Percentiles rank a stretch among this genome's conserved stretches.
Conservation (phyloP, 495 filamentous ascomycete genomes). For the Beverwykella pulmonaria region DNA sequence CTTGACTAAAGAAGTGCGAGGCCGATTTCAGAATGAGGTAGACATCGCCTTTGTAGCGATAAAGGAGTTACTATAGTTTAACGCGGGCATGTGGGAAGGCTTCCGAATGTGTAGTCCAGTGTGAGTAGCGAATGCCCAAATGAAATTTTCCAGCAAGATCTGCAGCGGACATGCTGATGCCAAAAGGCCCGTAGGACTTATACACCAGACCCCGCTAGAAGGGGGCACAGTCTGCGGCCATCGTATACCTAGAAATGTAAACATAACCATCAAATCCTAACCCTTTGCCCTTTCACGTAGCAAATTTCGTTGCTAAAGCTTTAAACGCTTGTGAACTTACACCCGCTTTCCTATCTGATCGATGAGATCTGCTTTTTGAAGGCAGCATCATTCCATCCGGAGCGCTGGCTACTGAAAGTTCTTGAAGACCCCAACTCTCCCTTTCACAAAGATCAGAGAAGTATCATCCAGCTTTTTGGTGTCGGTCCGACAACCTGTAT, state of each 20-base stretch:
- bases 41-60: no score
- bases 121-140: no score
- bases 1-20: no score
- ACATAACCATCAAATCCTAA: no score
- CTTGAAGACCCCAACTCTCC: no score
- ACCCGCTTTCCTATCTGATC: constrained; percentile 48
- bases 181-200: constrained; percentile 37
- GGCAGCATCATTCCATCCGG: constrained; percentile 54
- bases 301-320: not conserved
- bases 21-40: constrained; percentile 51
- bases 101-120: no score
- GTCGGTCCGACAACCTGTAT: constrained; percentile 64
- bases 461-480: constrained; percentile 59
- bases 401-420: constrained; percentile 52
- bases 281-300: not conserved
- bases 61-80: no score
- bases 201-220: constrained; percentile 56
- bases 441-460: constrained; percentile 50
- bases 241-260: constrained; percentile 48
- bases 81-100: no score
- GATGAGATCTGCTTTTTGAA: constrained; percentile 50
- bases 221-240: constrained; percentile 53
- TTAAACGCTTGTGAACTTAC: constrained; percentile 53
- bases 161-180: no score
- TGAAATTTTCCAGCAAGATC: no score